phyloP scores from a whole-genome alignment of 1,284 basidiomycete genomes.

The Moniliophthora roreri region DNA sequence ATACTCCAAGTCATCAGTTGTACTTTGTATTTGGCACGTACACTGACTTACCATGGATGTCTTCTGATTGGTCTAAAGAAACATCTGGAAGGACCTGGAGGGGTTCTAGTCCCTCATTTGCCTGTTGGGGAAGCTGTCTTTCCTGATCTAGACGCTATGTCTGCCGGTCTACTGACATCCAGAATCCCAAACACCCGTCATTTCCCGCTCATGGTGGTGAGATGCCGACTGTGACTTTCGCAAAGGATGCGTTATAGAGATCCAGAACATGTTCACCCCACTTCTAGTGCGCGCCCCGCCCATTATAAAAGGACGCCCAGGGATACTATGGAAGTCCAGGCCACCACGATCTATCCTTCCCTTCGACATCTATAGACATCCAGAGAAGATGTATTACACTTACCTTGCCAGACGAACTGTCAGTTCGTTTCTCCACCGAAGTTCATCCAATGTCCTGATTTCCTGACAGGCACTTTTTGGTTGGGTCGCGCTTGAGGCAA shows the following conservation, averaged over 20 bases:
- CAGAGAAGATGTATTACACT: neutral
- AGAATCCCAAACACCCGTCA: neutral
- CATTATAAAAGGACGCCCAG: no score
- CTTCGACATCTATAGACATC: no score
- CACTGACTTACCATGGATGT: no score
- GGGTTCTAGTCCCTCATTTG: neutral
- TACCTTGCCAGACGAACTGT: slow-evolving; percentile 1
- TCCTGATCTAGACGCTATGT: neutral
- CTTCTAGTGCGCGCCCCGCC: no score
- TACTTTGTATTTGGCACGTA: no score
- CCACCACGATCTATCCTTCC: neutral
- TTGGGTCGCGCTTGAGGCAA: neutral
- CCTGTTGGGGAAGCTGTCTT: neutral
- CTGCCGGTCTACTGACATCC: no score
- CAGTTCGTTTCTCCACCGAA: neutral
- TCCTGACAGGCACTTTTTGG: neutral
- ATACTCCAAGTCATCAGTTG: no score
- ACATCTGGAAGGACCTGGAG: neutral
- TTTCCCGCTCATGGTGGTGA: neutral
- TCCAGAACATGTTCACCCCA: no score
- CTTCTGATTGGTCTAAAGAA: no score
- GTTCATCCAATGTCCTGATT: neutral
- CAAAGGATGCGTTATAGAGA: no score
- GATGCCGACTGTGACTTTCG: no score
- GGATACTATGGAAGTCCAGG: no score